Conservation (phyloP, 371 early-diverging fungal genomes). For the Mucor saturninus region DNA sequence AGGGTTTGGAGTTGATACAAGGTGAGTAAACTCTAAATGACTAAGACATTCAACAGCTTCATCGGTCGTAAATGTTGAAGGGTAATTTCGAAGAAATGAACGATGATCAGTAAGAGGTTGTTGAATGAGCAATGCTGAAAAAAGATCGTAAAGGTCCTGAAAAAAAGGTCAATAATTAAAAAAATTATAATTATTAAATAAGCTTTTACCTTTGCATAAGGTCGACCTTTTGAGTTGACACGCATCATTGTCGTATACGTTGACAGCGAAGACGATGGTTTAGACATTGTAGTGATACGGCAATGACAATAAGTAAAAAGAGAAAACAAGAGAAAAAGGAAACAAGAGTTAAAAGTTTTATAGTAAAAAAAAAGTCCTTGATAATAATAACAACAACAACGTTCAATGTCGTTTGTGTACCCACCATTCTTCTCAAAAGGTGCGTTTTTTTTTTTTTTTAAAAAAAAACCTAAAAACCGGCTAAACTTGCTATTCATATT, state of each 20-base stretch:
- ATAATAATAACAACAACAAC: constrained; percentile 11
- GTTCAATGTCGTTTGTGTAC: constrained; percentile 6
- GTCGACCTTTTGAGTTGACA: constrained; percentile 32
- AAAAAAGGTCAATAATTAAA: background rate
- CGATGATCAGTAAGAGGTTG: constrained; percentile 48
- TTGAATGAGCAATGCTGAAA: constrained; percentile 45
- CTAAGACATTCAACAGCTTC: constrained; percentile 57
- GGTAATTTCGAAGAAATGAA: constrained; percentile 56
- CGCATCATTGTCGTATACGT: constrained; percentile 36
- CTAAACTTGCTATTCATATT: too few species aligned
- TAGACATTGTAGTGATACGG: background rate
- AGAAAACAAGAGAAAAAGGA: constrained; percentile 3
- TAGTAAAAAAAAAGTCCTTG: background rate
- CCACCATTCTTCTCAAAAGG: background rate
- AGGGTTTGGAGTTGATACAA: constrained; percentile 57
- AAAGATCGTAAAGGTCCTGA: constrained; percentile 49
- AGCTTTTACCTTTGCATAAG: constrained; percentile 33
- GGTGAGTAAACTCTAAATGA: constrained; percentile 56
- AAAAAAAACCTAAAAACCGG: too few species aligned
- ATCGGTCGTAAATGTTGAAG: constrained; percentile 61
- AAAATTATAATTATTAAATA: background rate
- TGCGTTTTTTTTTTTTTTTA: too few species aligned
- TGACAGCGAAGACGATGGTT: constrained; percentile 12
- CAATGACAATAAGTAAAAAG: background rate
- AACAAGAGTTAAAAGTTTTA: background rate